A percentile compares a stretch with the other conserved stretches of the same genome.
These are phyloP conservation scores for Cucurbita maxima DNA, from an alignment of 306 rosid species.

Conservation along the genomic window DNA sequence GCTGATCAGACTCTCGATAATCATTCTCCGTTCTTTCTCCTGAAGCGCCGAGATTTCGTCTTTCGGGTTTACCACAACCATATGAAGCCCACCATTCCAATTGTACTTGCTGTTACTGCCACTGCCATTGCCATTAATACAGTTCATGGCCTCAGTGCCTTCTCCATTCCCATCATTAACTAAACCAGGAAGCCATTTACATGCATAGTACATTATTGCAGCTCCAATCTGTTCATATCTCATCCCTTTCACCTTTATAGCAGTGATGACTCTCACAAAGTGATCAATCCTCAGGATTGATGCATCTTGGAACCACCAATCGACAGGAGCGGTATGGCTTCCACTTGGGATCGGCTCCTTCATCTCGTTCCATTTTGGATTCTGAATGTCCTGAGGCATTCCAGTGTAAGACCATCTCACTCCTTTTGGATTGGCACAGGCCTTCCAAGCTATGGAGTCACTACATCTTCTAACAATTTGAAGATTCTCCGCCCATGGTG, in stretches of 20 bases:
- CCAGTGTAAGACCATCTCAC: constrained; percentile 84
- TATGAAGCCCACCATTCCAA: constrained; percentile 70
- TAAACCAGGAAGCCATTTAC: constrained; percentile 77
- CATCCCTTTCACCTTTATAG: constrained; percentile 93
- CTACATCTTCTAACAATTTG: constrained; percentile 91
- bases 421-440: constrained; percentile 98
- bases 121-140: constrained; percentile 14
- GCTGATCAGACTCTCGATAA: constrained; percentile 80
- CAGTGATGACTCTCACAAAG: constrained; percentile 80
- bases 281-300: constrained; percentile 89
- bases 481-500: constrained; percentile 93
- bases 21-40: constrained; percentile 74
- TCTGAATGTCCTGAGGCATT: constrained; percentile 35
- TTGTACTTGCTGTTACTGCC: constrained; percentile 25
- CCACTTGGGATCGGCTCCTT: constrained; percentile 63
- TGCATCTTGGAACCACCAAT: constrained; percentile 98
- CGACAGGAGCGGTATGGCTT: constrained; percentile 58
- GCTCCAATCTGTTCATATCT: constrained; percentile 72
- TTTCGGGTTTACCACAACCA: constrained; percentile 49
- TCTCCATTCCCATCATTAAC: constrained; percentile 18
- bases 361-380: constrained; percentile 57
- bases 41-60: constrained; percentile 41
- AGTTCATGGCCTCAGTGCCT: constrained; percentile 22
- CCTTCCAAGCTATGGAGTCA: constrained; percentile 97
- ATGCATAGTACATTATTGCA: constrained; percentile 60